A percentile compares a stretch with the other conserved stretches of the same genome.
These are phyloP conservation scores for Wickerhamomyces rabaulensis DNA, from an alignment of 805 yeast species.

Conservation along the genomic window DNA sequence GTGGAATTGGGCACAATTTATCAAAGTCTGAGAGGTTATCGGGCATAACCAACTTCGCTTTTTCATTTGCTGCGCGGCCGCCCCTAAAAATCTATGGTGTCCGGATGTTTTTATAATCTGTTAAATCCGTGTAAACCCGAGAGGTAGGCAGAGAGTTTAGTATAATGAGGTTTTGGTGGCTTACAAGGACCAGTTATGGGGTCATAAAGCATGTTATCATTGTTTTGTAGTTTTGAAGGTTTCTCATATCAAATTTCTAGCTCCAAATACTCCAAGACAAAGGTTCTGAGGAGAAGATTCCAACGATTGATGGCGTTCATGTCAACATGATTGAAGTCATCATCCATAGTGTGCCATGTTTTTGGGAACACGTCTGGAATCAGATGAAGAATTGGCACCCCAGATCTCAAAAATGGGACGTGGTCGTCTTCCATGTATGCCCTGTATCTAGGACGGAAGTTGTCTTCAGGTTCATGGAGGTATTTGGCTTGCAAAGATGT, in stretches of 20 bases:
- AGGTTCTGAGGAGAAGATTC: conserved; percentile 38
- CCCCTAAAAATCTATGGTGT: neutral
- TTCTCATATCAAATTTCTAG: neutral
- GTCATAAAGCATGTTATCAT: neutral
- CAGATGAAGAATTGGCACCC: conserved; percentile 45
- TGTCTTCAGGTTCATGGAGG: conserved; percentile 14
- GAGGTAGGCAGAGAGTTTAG: neutral
- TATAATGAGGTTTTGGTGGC: neutral
- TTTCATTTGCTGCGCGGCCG: neutral
- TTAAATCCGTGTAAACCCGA: neutral
- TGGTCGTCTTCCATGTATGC: conserved; percentile 45
- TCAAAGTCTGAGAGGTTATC: too few relatives aligned
- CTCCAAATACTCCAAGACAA: conserved; percentile 29
- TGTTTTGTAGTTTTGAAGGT: too few relatives aligned
- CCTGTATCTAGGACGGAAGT: conserved; percentile 8
- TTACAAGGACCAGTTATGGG: neutral
- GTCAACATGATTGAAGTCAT: conserved; percentile 39
- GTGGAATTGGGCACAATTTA: too few relatives aligned
- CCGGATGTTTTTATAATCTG: neutral
- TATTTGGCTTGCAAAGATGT: conserved; percentile 3
- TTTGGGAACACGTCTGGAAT: conserved; percentile 49
- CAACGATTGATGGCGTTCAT: conserved; percentile 37
- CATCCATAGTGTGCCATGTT: conserved; percentile 47
- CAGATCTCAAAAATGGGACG: conserved; percentile 41
- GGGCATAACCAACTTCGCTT: neutral